Percentiles rank a stretch among this genome's conserved stretches.
Conservation (phyloP, 2,329 filamentous ascomycete genomes). For the Aureobasidium vineae region DNA sequence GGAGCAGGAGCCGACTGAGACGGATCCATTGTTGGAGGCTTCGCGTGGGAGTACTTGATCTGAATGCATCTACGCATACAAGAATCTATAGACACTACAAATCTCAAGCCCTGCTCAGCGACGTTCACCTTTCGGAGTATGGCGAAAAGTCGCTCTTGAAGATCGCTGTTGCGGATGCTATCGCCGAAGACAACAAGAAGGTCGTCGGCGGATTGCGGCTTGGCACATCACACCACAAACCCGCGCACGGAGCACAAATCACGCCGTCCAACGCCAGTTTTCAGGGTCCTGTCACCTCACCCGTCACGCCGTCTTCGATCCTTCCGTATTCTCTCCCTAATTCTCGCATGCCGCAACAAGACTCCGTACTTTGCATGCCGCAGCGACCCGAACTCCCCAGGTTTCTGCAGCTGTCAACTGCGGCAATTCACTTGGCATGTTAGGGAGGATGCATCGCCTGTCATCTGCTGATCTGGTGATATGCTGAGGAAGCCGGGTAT, state of each 20-base stretch:
- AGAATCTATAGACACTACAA: not conserved
- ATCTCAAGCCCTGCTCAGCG: too few species aligned
- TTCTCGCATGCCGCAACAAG: not conserved
- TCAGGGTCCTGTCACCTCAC: conserved; percentile 10
- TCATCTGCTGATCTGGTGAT: conserved; percentile 24
- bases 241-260: conserved; percentile 4
- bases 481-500: not conserved
- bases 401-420: not conserved
- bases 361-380: not conserved
- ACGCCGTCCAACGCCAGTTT: conserved; percentile 17
- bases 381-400: not conserved
- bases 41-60: not conserved
- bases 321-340: not conserved
- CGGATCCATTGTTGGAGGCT: conserved; percentile 6
- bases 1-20: conserved; percentile 21
- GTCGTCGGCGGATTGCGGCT: conserved; percentile 4
- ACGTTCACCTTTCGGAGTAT: too few species aligned
- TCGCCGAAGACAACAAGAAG: not conserved
- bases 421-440: not conserved
- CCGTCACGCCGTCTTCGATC: not conserved
- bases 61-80: not conserved
- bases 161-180: too few species aligned
- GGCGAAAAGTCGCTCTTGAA: too few species aligned
- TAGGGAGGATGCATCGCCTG: not conserved
- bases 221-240: conserved; percentile 23